These are phyloP conservation scores for Lentinula detonsa DNA, from an alignment of 768 basidiomycete species.

Conservation along the genomic window DNA sequence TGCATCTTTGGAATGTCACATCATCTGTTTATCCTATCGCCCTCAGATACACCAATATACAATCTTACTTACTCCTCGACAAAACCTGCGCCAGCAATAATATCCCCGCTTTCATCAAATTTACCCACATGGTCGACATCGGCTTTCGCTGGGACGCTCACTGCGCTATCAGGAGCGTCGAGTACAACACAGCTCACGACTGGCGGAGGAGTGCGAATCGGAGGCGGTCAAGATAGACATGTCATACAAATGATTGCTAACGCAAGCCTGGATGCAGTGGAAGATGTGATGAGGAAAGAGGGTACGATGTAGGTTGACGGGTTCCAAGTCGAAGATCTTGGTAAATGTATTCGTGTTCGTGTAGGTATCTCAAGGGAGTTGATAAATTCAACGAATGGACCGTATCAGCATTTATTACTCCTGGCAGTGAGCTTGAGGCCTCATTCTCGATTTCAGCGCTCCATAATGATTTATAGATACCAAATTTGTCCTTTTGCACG, in stretches of 20 bases:
- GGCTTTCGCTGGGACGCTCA: constrained; percentile 85
- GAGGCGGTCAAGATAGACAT: constrained; percentile 83
- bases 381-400: constrained; percentile 99
- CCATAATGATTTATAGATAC: constrained; percentile 53
- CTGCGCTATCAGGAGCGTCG: constrained; percentile 80
- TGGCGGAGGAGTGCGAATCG: constrained; percentile 62
- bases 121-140: constrained; percentile 88
- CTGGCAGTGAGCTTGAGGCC: constrained; percentile 66
- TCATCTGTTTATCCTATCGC: constrained; percentile 80
- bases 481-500: constrained; percentile 93
- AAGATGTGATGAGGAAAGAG: constrained; percentile 86
- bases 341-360: constrained; percentile 8
- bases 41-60: constrained; percentile 84
- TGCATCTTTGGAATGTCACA: constrained; percentile 59
- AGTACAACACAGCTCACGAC: constrained; percentile 65
- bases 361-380: constrained; percentile 90
- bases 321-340: background rate
- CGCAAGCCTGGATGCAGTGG: constrained; percentile 90
- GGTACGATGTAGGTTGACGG: constrained; percentile 53
- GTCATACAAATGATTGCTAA: constrained; percentile 99
- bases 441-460: background rate
- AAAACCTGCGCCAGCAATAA: constrained; percentile 53
- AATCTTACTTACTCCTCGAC: constrained; percentile 77
- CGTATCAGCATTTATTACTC: constrained; percentile 92
- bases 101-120: constrained; percentile 74